Evolutionary conservation across 106 monocot species (phyloP), one percentile per base, ranked within the genome.

Genomic region (Dendrobium huoshanense): DNA sequence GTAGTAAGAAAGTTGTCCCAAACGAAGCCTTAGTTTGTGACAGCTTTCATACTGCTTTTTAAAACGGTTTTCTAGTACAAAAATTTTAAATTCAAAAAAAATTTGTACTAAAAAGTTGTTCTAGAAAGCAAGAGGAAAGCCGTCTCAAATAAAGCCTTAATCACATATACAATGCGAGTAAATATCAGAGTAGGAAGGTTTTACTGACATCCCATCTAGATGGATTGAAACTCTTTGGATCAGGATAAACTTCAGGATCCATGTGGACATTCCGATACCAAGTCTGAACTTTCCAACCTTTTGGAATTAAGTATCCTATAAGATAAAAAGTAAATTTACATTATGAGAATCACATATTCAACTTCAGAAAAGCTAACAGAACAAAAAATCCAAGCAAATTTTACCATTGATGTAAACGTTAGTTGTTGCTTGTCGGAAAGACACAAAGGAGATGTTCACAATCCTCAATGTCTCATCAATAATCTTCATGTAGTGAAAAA

Each of bases 181-280:
- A 20, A 55, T 74, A 64, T 22, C 61, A 7, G n/a, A 61, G 61
- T 22, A 20, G 25, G 5, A 48, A 48, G 41, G 42, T 59, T 16
- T 61, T 61, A 87, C 90, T 87, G 81, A 98, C 97, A 85, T 98
- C 88, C 97, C 97, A 98, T 90, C 97, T 91, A 25, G 92, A 88
- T 25, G 98, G 98, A 55, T 92, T 75, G 67, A 98, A 98, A 11
- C 84, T 79, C 75, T 87, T 91, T 7, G 94, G 87, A 55, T 92
- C 78, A 25, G 83, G 77, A 58, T 95, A 92, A 43, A 95, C 89
- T 59, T 98, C 81, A 48, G 92, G 87, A 80, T 98, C 92, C 98
- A 95, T 88, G 82, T 98, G 94, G 56, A 98, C 92, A 48, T 31
- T 92, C 77, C 98, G 79, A 73, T 91, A 92, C 98, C 98, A 98